phyloP scores from a whole-genome alignment of 2,329 filamentous ascomycete genomes.

The Zymoseptoria passerinii region DNA sequence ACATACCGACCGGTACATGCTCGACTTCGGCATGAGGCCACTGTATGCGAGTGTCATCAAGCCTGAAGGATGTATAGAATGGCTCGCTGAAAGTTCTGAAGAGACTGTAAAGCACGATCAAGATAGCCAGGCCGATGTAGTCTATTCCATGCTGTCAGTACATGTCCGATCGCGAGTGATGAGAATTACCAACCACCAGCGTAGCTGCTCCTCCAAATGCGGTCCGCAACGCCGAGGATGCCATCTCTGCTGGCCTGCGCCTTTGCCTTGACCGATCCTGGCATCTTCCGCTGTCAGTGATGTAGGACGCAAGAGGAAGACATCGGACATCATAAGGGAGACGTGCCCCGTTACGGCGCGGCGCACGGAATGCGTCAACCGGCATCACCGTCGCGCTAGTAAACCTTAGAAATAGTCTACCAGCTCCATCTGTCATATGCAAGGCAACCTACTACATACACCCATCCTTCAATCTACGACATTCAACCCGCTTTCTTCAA shows the following conservation, averaged over 20 bases:
- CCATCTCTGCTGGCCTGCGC: neutral
- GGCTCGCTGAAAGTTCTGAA: slow-evolving; percentile 62
- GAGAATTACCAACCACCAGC: slow-evolving; percentile 43
- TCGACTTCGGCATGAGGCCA: slow-evolving; percentile 81
- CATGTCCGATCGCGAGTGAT: neutral
- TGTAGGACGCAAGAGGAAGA: neutral
- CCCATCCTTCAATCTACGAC: neutral
- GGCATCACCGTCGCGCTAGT: neutral
- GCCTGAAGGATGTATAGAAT: slow-evolving; percentile 89
- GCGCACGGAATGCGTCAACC: neutral
- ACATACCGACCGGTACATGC: slow-evolving; percentile 68
- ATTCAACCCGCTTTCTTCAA: slow-evolving; percentile 28
- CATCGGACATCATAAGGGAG: neutral
- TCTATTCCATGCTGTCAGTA: slow-evolving; percentile 41
- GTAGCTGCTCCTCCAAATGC: slow-evolving; percentile 59
- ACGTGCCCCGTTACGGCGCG: neutral
- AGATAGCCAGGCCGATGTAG: slow-evolving; percentile 66
- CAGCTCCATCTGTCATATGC: neutral
- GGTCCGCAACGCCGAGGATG: neutral
- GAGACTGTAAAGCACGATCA: slow-evolving; percentile 60
- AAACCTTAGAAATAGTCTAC: neutral
- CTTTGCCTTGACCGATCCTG: neutral
- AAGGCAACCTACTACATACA: neutral
- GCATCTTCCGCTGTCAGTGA: neutral
- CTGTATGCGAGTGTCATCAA: slow-evolving; percentile 75